These are phyloP conservation scores for Puccinia triticina DNA, from an alignment of 1,284 basidiomycete genomes.

Conservation along the genomic window DNA sequence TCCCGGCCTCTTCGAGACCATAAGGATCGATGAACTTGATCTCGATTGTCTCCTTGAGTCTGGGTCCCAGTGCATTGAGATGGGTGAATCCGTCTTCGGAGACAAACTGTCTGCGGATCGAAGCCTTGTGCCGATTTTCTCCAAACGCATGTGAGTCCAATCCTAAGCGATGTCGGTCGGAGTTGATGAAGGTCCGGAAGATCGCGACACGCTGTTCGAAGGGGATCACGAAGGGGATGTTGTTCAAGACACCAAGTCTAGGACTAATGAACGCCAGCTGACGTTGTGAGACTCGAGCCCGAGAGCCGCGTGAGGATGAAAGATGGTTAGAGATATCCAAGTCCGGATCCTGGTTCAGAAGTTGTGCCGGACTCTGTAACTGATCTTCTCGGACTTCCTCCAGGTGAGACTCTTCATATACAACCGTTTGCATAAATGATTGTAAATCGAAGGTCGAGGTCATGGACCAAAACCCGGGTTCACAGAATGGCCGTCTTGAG, in stretches of 20 bases:
- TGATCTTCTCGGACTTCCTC: slow-evolving; percentile 55
- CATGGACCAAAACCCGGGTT: slow-evolving; percentile 85
- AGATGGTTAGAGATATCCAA: slow-evolving; percentile 51
- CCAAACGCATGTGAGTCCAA: slow-evolving; percentile 36
- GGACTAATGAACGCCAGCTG: slow-evolving; percentile 77
- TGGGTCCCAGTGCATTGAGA: slow-evolving; percentile 69
- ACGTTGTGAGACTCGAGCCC: slow-evolving; percentile 66
- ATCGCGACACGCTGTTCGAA: slow-evolving; percentile 87
- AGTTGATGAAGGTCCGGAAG: slow-evolving; percentile 78
- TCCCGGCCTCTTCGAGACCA: slow-evolving; percentile 82
- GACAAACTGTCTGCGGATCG: slow-evolving; percentile 73
- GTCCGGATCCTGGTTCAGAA: slow-evolving; percentile 1
- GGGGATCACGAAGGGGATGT: slow-evolving; percentile 94
- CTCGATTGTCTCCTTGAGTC: slow-evolving; percentile 77
- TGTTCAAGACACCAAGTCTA: slow-evolving; percentile 85
- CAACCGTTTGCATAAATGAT: slow-evolving; percentile 86
- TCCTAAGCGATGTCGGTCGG: slow-evolving; percentile 63
- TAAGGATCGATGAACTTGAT: slow-evolving; percentile 91
- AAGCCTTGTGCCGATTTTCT: slow-evolving; percentile 61
- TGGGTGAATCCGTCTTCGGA: slow-evolving; percentile 85
- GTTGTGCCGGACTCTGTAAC: slow-evolving; percentile 48
- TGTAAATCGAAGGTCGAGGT: slow-evolving; percentile 69
- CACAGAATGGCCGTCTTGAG: slow-evolving; percentile 77
- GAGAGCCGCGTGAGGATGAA: slow-evolving; percentile 2
- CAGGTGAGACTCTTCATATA: slow-evolving; percentile 65